Evolutionary conservation across 306 rosid genomes (phyloP).

Genomic region (Ammopiptanthus mongolicus): DNA sequence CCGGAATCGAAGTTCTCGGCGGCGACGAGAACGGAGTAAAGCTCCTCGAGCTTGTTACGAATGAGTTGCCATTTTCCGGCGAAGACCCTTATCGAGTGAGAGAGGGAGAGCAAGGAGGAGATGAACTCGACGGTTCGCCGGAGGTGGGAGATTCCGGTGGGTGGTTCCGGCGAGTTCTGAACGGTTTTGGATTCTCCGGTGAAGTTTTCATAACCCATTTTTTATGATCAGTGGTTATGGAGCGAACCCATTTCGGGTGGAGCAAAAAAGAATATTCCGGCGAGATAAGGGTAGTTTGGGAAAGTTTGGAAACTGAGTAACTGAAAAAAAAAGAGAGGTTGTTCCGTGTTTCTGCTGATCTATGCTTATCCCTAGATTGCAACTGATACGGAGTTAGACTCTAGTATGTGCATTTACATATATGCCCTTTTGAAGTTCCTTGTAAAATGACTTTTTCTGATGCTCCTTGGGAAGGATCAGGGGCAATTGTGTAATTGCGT

Average conservation of each 20-base stretch:
- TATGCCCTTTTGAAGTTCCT: slow-evolving; percentile 17
- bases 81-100: slow-evolving; percentile 66
- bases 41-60: slow-evolving; percentile 69
- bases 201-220: slow-evolving; percentile 47
- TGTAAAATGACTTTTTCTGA: background rate
- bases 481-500: slow-evolving; percentile 24
- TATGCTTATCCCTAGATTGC: slow-evolving; percentile 40
- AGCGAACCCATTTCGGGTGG: slow-evolving; percentile 41
- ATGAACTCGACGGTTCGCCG: slow-evolving; percentile 45
- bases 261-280: slow-evolving; percentile 32
- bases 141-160: slow-evolving; percentile 29
- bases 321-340: background rate
- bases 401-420: background rate
- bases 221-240: slow-evolving; percentile 21
- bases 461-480: background rate
- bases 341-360: slow-evolving; percentile 24
- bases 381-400: slow-evolving; percentile 38
- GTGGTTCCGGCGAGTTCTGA: slow-evolving; percentile 28
- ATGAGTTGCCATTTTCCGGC: slow-evolving; percentile 79
- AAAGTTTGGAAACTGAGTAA: slow-evolving; percentile 18
- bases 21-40: slow-evolving; percentile 56
- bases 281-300: background rate
- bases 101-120: slow-evolving; percentile 53
- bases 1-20: slow-evolving; percentile 55
- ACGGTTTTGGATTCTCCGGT: slow-evolving; percentile 23